A percentile compares a stretch with the other conserved stretches of the same genome.
Evolutionary conservation across 1,139 yeast genomes (phyloP).

Genomic region (Blastobotrys malaysiensis): DNA sequence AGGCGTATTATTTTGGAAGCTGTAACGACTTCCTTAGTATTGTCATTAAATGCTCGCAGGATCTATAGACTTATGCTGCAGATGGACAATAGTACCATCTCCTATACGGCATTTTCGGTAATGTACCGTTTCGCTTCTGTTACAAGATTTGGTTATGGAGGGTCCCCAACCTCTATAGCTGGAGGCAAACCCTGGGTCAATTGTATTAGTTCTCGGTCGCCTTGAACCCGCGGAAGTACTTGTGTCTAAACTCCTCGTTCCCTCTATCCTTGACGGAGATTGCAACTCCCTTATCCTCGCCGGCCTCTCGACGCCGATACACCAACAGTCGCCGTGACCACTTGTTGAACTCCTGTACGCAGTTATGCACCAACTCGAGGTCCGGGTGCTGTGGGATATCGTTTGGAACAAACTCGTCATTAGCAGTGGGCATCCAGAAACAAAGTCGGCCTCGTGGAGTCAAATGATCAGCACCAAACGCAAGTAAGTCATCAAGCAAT

Average conservation of each 20-base stretch:
- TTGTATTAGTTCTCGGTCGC: background rate
- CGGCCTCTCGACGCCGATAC: slow-evolving; percentile 61
- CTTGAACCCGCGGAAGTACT: slow-evolving; percentile 66
- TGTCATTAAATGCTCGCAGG: too few relatives aligned
- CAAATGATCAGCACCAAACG: slow-evolving; percentile 65
- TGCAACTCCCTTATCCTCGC: slow-evolving; percentile 51
- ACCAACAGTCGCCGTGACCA: slow-evolving; percentile 84
- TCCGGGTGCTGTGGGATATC: slow-evolving; percentile 74
- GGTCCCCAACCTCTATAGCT: too few relatives aligned
- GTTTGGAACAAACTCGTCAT: slow-evolving; percentile 72
- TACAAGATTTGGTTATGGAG: too few relatives aligned
- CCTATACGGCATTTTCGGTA: too few relatives aligned
- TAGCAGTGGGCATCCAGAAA: slow-evolving; percentile 98
- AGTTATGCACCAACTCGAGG: slow-evolving; percentile 61
- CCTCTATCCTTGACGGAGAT: slow-evolving; percentile 38
- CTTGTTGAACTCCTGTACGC: slow-evolving; percentile 84
- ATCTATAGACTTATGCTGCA: too few relatives aligned
- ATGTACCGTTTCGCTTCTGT: too few relatives aligned
- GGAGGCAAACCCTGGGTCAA: too few relatives aligned
- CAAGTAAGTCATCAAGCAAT: slow-evolving; percentile 68
- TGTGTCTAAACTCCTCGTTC: slow-evolving; percentile 62
- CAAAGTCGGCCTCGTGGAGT: slow-evolving; percentile 75
- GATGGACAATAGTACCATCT: too few relatives aligned
- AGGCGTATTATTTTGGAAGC: too few relatives aligned
- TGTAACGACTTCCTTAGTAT: too few relatives aligned